Base-by-base conservation (phyloP, 805 yeast genomes). In the Metschnikowia aberdeeniae region DNA sequence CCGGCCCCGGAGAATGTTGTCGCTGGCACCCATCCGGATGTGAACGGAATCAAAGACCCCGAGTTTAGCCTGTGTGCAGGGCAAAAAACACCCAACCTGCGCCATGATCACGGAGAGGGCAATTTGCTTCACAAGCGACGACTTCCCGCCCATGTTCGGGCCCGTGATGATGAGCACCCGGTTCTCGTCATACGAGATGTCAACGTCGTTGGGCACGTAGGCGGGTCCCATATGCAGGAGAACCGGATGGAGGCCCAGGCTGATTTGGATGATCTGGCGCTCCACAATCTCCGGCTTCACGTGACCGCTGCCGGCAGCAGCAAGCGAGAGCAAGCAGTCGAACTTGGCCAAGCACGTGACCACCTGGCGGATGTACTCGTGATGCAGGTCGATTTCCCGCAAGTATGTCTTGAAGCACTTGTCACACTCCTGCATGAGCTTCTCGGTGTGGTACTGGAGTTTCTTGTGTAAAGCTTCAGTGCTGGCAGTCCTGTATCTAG, bases 81-180 rank as follows among this genome's bases (percentile, higher is more conserved):
- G 93, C 2, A 88, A 75, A 58, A 69, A 86, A 52, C 86, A 76
- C 0, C 96, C 96, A 4, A 86, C 71, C 60, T 87, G 96, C 1
- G 85, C 80, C 84, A 87, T 76, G 7, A 87, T 77, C 9, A 78
- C 81, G 9, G 80, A 67, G 11, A 88, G 62, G 0, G 93, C 95
- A 9, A 85, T 73, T 50, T 85, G 89, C 42, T 86, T 75, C 12
- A 85, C 87, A 55, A 81, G 82, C 1, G 89, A 81, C 6, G 89
- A 82, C 59, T 87, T 87, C 4, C 95, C 95, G 8, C 95, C 95
- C 89, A 86, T 85, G 53, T 86, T 86, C 0, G 95, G 93, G 0
- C 95, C 96, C 0, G 95, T 86, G 19, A 89, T 77, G 12, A 89
- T 72, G 44, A 82, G 67, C 2, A 67, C 76, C 29, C 88, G 70